A percentile compares a stretch with the other conserved stretches of the same genome.
Evolutionary conservation across 2,329 filamentous ascomycete genomes (phyloP).

Genomic region (Coniochaeta pulveracea): DNA sequence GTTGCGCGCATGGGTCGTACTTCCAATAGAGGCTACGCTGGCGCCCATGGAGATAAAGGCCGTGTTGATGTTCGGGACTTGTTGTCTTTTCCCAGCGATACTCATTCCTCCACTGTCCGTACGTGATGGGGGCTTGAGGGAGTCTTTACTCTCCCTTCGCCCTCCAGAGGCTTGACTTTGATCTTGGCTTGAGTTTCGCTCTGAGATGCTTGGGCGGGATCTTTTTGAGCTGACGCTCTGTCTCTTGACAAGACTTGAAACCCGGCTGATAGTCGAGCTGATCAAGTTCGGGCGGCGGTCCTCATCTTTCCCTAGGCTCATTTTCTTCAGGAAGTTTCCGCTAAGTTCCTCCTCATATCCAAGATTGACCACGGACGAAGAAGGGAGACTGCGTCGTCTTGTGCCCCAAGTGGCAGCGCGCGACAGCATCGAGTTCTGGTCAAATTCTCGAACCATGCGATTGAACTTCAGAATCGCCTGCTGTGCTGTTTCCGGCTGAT

Average conservation of each 20-base stretch:
- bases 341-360: constrained; percentile 39
- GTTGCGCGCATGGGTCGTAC: constrained; percentile 39
- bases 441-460: constrained; percentile 34
- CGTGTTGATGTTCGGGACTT: constrained; percentile 46
- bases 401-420: constrained; percentile 62
- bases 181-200: constrained; percentile 18
- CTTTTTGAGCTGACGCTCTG: constrained; percentile 38
- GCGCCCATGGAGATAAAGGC: constrained; percentile 44
- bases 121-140: constrained; percentile 38
- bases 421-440: constrained; percentile 48
- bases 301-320: constrained; percentile 38
- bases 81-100: constrained; percentile 28
- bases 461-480: constrained; percentile 43
- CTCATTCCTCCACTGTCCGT: constrained; percentile 32
- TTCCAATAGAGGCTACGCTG: constrained; percentile 42
- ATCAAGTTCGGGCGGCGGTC: constrained; percentile 42
- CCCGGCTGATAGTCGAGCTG: constrained; percentile 38
- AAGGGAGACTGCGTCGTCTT: constrained; percentile 51
- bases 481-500: constrained; percentile 39
- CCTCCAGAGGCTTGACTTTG: constrained; percentile 14
- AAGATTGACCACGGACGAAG: constrained; percentile 39
- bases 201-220: constrained; percentile 28
- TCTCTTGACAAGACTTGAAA: constrained; percentile 37
- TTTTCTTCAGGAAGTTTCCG: constrained; percentile 52
- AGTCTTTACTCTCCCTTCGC: constrained; percentile 30